Evolutionary conservation across 495 filamentous ascomycete genomes (phyloP).

Genomic region (Cladorrhinum samala): DNA sequence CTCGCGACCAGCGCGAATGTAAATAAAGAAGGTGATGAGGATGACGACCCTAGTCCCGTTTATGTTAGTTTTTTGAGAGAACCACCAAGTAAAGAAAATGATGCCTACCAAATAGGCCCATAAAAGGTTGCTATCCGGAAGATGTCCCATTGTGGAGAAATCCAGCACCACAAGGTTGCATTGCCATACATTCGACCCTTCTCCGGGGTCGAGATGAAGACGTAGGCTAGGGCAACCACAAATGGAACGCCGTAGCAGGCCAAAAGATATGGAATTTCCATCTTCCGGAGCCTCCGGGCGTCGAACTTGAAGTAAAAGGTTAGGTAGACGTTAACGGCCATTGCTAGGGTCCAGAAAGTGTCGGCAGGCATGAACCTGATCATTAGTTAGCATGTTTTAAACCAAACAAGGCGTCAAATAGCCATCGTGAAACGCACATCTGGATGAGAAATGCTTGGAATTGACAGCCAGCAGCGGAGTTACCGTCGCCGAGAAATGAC

Average conservation of each 20-base stretch:
- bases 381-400: not conserved
- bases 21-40: conserved; percentile 63
- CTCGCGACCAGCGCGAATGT: conserved; percentile 62
- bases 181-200: conserved; percentile 64
- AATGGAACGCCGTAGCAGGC: conserved; percentile 73
- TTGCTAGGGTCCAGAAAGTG: conserved; percentile 72
- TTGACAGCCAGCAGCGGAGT: conserved; percentile 54
- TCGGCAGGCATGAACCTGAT: conserved; percentile 74
- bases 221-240: conserved; percentile 58
- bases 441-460: conserved; percentile 67
- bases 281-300: conserved; percentile 53
- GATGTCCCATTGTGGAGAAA: conserved; percentile 57
- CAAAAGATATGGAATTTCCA: conserved; percentile 69
- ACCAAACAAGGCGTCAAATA: not conserved
- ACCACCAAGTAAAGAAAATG: not conserved
- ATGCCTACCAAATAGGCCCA: conserved; percentile 67
- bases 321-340: conserved; percentile 84
- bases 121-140: conserved; percentile 76
- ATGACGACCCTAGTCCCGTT: conserved; percentile 52
- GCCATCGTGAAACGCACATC: conserved; percentile 47
- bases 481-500: conserved; percentile 41
- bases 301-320: conserved; percentile 77
- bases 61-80: not conserved
- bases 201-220: conserved; percentile 50
- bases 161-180: conserved; percentile 85